These are phyloP conservation scores for Cornus florida DNA, from an alignment of 148 eudicot genomes.

Conservation along the genomic window DNA sequence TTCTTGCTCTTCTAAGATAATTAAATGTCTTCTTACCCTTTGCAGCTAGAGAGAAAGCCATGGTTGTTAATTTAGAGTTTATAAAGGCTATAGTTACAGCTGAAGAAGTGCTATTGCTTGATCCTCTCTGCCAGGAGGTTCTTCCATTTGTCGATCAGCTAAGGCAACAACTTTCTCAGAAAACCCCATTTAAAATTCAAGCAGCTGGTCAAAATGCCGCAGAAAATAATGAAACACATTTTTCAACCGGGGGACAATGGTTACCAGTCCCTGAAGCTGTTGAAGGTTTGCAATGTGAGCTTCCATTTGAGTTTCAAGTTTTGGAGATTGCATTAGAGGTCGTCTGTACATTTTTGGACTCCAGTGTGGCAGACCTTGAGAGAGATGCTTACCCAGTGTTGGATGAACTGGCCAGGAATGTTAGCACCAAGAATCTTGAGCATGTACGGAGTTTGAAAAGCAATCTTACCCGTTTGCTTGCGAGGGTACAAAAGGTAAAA, in stretches of 20 bases:
- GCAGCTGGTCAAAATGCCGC: constrained; percentile 33
- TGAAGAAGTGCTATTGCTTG: constrained; percentile 93
- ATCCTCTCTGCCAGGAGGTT: constrained; percentile 95
- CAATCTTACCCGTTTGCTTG: constrained; percentile 90
- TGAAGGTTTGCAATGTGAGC: constrained; percentile 67
- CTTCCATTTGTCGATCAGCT: constrained; percentile 98
- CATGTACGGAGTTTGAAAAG: constrained; percentile 94
- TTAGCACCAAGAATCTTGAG: constrained; percentile 94
- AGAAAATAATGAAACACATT: constrained; percentile 41
- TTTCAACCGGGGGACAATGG: constrained; percentile 46
- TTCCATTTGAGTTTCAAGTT: constrained; percentile 95
- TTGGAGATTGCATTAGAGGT: constrained; percentile 90
- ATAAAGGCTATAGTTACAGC: constrained; percentile 97
- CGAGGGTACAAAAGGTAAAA: constrained; percentile 92
- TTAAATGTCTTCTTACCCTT: background rate
- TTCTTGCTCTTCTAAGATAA: background rate
- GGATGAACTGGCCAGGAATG: constrained; percentile 88
- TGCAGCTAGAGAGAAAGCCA: constrained; percentile 95
- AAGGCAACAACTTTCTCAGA: constrained; percentile 66
- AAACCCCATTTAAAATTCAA: constrained; percentile 26
- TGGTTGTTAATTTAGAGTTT: constrained; percentile 92
- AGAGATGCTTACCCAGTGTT: constrained; percentile 86
- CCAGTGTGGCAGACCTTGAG: constrained; percentile 86
- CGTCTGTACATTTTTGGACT: constrained; percentile 80
- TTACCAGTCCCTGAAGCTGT: constrained; percentile 53